Evolutionary conservation across 805 yeast genomes (phyloP), one percentile per base, ranked within the genome.

Genomic region (Clavispora vitiphila): DNA sequence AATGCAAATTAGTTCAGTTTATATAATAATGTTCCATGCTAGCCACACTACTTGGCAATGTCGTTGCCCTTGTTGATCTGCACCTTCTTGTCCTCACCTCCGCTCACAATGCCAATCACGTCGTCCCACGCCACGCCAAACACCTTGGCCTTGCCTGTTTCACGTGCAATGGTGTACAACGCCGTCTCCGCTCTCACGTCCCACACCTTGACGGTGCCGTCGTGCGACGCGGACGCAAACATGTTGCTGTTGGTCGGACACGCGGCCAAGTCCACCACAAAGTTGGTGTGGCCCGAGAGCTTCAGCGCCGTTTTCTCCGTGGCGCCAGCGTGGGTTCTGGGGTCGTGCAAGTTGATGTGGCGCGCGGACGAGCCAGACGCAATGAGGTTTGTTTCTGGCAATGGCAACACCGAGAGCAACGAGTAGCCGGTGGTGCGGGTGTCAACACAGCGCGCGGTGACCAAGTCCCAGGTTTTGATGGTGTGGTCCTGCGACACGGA

Each of bases 311-410:
- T 83, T 12, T 80, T 74, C 30, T 83, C 75, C 7, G 80, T 74
- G 5, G 77, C 70, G 2, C 83, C 72, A 1, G 78, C 63, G 21
- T 63, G 65, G 2, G 74, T 74, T 60, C 99, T 78, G 35, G 98
- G 97, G 61, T 93, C 99, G 57, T 88, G 95, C 47, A 93, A 71
- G 41, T 89, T 83, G 49, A 93, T 90, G 64, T 93, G 98, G 64
- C 99, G 83, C n/a, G 97, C 97, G 10, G 96, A 83, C 1, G 97
- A 88, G n/a, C 99, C 99, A 43, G 91, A 79, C 8, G 90, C 96
- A 23, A 93, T 65, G 41, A 93, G 69, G 47, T 86, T 78, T 40
- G 82, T 67, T 38, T 77, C 71, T 6, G 86, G 78, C 47, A 93
- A 69, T 51, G 81, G 81, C 23, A 81, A 71, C 22, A 90, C 64